Conservation (phyloP, 495 filamentous ascomycete species). For the Astrocystis sublimbata region DNA sequence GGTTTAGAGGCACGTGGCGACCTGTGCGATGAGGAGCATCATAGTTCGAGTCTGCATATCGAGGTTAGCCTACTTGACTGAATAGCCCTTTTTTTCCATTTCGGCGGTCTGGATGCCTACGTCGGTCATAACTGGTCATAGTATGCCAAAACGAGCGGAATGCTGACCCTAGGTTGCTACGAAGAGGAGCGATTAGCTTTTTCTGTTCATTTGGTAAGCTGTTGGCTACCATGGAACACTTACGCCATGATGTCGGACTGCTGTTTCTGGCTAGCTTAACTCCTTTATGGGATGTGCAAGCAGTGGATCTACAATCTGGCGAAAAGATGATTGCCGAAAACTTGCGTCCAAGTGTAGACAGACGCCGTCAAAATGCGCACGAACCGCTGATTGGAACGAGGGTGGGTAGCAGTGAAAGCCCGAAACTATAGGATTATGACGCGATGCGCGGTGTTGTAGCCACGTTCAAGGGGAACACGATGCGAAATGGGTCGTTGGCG, state of each 20-base stretch:
- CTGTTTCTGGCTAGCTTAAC: not conserved
- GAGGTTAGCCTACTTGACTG: conserved; percentile 21
- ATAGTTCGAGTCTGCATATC: conserved; percentile 72
- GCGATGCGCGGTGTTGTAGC: conserved; percentile 2
- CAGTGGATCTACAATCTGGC: not conserved
- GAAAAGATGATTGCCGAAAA: not conserved
- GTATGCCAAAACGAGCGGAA: conserved; percentile 92
- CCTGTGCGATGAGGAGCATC: conserved; percentile 86
- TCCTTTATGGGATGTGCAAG: not conserved
- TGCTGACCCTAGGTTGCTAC: conserved; percentile 50
- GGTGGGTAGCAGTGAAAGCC: not conserved
- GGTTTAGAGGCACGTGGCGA: conserved; percentile 74
- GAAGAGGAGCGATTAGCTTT: not conserved
- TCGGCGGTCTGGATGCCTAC: conserved; percentile 42
- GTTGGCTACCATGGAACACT: conserved; percentile 3
- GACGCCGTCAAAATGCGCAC: conserved; percentile 2
- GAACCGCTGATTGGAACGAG: not conserved
- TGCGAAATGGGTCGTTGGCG: not conserved
- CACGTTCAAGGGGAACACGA: not conserved
- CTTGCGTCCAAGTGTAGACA: not conserved
- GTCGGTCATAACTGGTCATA: conserved; percentile 74
- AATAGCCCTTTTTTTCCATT: not conserved
- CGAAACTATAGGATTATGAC: not conserved
- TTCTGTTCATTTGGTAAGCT: too few species aligned
- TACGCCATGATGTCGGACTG: conserved; percentile 31